Evolutionary conservation across 2,329 filamentous ascomycete genomes (phyloP), one percentile per base, ranked within the genome.

Genomic region (Rugonectria rugulosa): DNA sequence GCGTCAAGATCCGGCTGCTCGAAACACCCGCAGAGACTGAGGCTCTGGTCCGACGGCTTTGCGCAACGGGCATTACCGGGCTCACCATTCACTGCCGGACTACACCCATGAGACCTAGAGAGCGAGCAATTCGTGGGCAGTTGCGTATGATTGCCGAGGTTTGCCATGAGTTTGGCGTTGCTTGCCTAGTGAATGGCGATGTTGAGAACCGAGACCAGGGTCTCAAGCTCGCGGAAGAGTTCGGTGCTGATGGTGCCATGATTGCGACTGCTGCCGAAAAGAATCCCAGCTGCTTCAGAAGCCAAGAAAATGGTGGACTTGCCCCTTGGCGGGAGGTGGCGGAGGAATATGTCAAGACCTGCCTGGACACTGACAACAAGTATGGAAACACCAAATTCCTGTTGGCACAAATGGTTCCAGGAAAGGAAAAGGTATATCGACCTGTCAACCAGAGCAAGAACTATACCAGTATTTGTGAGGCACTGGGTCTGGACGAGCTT

Each of bases 1-100:
- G 91, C 66, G 95, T 99, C 65, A 99, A 99, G 79, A 99, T 99
- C 55, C 87, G 95, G 43, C 82, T 99, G 21, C 81, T 99, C 2
- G 87, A 92, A 50, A 91, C 88, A 0, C 79, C 89, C 0, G 88
- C 87, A 56, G 78, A 89, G 69, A 99, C 95, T 0, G 87, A 90
- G 65, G 79, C 79, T 1, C 80, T 99, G 14, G 94, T 99, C 12
- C 81, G 87, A 46, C 82, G 85, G 53, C 86, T 99, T 3, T 90
- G 91, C 62, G 83, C 82, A 45, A 99, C 95, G 0, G 95, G 95
- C 2, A 98, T 99, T 71, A 95, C 88, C 2, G 93, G 90, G 0
- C 78, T 99, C 61, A 98, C 95, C 0, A 86, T 99, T 1, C 95
- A 99, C 77, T 99, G 95, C 75, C 91, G 95, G 20, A 99, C 95